Evolutionary conservation across 148 eudicot species (phyloP).

Genomic region (Fallopia convolvulus): DNA sequence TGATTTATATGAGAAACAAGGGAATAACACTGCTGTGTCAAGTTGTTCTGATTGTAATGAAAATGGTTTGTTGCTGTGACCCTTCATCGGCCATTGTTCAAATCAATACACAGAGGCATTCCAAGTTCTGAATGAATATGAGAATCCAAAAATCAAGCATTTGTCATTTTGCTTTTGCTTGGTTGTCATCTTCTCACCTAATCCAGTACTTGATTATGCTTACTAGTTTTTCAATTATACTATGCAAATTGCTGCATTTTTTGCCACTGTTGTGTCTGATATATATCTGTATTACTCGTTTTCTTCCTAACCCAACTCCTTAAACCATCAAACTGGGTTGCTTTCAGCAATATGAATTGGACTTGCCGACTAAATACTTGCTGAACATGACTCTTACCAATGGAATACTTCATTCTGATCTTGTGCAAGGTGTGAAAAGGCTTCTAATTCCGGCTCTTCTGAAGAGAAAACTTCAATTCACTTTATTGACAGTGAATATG

Average conservation of each 20-base stretch:
- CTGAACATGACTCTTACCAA: not conserved
- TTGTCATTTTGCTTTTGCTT: not conserved
- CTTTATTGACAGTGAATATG: not conserved
- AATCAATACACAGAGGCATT: not conserved
- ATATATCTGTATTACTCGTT: not conserved
- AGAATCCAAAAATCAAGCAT: not conserved
- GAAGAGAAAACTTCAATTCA: not conserved
- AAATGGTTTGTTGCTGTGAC: not conserved
- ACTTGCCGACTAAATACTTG: not conserved
- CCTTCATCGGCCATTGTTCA: not conserved
- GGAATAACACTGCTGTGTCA: not conserved
- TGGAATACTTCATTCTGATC: not conserved
- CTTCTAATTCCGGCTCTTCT: not conserved
- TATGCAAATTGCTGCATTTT: not conserved
- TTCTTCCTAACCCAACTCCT: not conserved
- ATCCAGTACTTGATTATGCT: not conserved
- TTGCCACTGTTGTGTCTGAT: not conserved
- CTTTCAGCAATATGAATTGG: not conserved
- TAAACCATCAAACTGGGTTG: not conserved
- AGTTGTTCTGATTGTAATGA: not conserved
- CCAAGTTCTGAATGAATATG: not conserved
- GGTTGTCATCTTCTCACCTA: not conserved
- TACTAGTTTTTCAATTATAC: not conserved
- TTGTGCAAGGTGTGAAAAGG: not conserved
- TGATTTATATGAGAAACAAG: slow-evolving; percentile 2